These are phyloP conservation scores for Saccharomycopsis sp. DNA, from an alignment of 805 yeast genomes.

Conservation along the genomic window DNA sequence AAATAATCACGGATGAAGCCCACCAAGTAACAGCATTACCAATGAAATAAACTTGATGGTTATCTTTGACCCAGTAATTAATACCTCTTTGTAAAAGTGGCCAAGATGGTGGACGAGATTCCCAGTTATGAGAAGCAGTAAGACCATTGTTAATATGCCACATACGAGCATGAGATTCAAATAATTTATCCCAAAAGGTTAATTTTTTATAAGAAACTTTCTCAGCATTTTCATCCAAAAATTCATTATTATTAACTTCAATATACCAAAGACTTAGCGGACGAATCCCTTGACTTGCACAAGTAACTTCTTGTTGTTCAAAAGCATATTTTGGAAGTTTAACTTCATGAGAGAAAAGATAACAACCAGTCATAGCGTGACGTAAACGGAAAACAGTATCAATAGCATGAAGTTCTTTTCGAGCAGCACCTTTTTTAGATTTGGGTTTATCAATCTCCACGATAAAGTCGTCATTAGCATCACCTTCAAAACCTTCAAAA, in stretches of 20 bases:
- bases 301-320: conserved; percentile 76
- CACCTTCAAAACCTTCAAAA: conserved; percentile 65
- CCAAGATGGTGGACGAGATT: conserved; percentile 66
- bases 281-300: conserved; percentile 60
- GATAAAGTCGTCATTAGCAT: conserved; percentile 73
- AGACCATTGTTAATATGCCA: conserved; percentile 67
- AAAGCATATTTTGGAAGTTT: conserved; percentile 79
- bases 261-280: conserved; percentile 60
- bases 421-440: conserved; percentile 42
- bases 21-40: conserved; percentile 83
- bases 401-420: conserved; percentile 48
- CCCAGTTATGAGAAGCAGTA: conserved; percentile 60
- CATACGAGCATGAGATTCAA: conserved; percentile 63
- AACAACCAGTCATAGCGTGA: conserved; percentile 75
- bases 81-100: conserved; percentile 70
- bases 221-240: conserved; percentile 33
- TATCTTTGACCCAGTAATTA: conserved; percentile 61
- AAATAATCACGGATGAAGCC: conserved; percentile 46
- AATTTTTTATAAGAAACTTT: conserved; percentile 43
- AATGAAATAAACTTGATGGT: conserved; percentile 54
- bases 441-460: conserved; percentile 56
- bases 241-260: conserved; percentile 53
- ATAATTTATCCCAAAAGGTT: conserved; percentile 46
- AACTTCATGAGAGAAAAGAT: conserved; percentile 62
- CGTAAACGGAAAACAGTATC: conserved; percentile 62